These are phyloP conservation scores for Monascus purpureus DNA, from an alignment of 495 filamentous ascomycete species.

Conservation along the genomic window DNA sequence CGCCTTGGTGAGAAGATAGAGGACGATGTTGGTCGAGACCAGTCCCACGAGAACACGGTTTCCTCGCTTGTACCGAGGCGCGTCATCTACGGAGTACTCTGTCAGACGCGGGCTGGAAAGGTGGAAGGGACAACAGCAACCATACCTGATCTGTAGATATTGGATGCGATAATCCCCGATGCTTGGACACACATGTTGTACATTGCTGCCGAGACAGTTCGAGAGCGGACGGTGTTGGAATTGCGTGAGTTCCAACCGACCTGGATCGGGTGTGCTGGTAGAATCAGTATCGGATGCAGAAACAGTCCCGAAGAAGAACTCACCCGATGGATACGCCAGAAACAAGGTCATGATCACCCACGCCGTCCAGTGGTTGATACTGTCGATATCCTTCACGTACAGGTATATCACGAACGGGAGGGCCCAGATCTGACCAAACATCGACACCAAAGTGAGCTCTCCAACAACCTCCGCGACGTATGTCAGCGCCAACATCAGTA, in stretches of 20 bases:
- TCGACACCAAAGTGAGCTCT: conserved; percentile 33
- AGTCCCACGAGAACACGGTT: conserved; percentile 38
- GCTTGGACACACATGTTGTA: conserved; percentile 40
- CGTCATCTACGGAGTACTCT: conserved; percentile 34
- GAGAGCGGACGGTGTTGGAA: conserved; percentile 39
- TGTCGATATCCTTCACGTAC: conserved; percentile 27
- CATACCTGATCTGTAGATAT: conserved; percentile 41
- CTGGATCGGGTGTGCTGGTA: conserved; percentile 19
- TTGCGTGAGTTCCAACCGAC: conserved; percentile 34
- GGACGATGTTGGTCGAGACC: conserved; percentile 24
- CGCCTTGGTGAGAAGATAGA: conserved; percentile 23
- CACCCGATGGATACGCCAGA: conserved; percentile 43
- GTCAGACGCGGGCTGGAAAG: conserved; percentile 3
- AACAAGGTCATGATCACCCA: conserved; percentile 44
- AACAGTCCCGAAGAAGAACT: conserved; percentile 2
- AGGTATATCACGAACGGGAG: conserved; percentile 45
- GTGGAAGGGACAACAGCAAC: conserved; percentile 13
- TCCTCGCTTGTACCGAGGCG: conserved; percentile 38
- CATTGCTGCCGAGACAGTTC: conserved; percentile 41
- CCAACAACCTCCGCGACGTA: conserved; percentile 36
- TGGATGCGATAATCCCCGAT: conserved; percentile 37
- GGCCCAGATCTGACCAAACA: conserved; percentile 36
- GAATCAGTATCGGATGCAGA: conserved; percentile 11
- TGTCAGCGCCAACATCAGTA: conserved; percentile 30
- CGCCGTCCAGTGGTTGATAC: conserved; percentile 37